These are phyloP conservation scores for Wickerhamiella kazuoi DNA, from an alignment of 805 yeast species.

Conservation along the genomic window DNA sequence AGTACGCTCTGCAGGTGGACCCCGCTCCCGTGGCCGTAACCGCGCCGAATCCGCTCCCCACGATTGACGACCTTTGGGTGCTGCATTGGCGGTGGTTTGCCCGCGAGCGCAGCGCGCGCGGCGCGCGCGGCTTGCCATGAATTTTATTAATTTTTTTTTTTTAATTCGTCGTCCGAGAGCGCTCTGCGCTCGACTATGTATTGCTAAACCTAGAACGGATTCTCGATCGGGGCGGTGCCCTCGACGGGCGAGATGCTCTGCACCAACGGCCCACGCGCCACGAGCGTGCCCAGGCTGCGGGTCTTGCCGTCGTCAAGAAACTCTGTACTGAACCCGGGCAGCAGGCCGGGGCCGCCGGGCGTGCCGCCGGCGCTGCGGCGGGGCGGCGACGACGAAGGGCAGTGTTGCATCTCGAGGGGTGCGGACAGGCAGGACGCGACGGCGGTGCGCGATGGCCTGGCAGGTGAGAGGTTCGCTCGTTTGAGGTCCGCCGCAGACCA, in stretches of 20 bases:
- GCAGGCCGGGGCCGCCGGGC: slow-evolving; percentile 1
- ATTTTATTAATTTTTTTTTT: too few species aligned
- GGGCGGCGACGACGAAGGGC: slow-evolving; percentile 15
- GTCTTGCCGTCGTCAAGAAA: slow-evolving; percentile 24
- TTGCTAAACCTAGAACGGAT: slow-evolving; percentile 32
- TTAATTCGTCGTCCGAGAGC: background rate
- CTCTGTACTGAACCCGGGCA: slow-evolving; percentile 28
- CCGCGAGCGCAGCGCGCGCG: background rate
- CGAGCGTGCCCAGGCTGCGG: slow-evolving; percentile 58
- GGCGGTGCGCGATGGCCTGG: background rate
- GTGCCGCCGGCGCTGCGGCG: background rate
- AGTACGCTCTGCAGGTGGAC: background rate
- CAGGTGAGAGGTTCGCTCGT: background rate
- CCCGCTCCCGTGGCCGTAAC: background rate
- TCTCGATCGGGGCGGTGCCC: slow-evolving; percentile 40
- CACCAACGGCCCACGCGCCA: slow-evolving; percentile 70
- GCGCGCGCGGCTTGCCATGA: background rate
- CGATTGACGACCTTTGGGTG: slow-evolving; percentile 3
- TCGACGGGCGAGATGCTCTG: slow-evolving; percentile 42
- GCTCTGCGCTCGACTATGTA: background rate
- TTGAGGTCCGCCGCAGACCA: background rate
- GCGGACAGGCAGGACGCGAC: background rate
- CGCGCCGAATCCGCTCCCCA: background rate
- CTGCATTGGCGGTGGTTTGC: slow-evolving; percentile 6
- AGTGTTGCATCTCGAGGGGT: slow-evolving; percentile 1